These are phyloP conservation scores for Suhomyces taliae DNA, from an alignment of 1,139 yeast species.

Conservation along the genomic window DNA sequence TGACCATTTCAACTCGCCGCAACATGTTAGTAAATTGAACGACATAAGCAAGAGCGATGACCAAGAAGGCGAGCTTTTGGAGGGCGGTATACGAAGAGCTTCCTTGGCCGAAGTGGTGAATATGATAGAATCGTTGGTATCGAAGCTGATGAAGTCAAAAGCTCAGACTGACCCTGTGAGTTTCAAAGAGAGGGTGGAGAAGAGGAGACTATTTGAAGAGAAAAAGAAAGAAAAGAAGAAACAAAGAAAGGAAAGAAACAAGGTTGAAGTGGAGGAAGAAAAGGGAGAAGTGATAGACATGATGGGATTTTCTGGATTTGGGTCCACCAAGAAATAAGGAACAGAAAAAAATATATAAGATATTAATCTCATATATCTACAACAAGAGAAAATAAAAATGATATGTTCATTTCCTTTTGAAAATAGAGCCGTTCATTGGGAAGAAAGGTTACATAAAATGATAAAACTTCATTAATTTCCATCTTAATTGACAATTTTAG, in stretches of 20 bases:
- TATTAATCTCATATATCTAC: too few species aligned
- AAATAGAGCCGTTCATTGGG: too few species aligned
- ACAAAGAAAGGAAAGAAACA: conserved; percentile 13
- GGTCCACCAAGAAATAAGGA: conserved; percentile 25
- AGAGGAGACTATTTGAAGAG: conserved; percentile 43
- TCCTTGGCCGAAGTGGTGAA: conserved; percentile 29
- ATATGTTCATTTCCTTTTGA: too few species aligned
- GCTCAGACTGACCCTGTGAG: conserved; percentile 9
- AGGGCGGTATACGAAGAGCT: conserved; percentile 37
- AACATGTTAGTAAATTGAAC: conserved; percentile 40
- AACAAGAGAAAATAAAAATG: too few species aligned
- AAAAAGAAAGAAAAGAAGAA: conserved; percentile 30
- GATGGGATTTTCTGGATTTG: conserved; percentile 66
- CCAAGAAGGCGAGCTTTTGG: conserved; percentile 33
- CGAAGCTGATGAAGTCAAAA: conserved; percentile 22
- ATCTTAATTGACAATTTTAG: too few species aligned
- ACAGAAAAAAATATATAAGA: too few species aligned
- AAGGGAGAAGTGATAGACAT: conserved; percentile 27
- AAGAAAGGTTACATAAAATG: too few species aligned
- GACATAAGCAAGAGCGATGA: conserved; percentile 19
- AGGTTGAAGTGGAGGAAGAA: conserved; percentile 9
- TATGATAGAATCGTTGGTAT: conserved; percentile 35
- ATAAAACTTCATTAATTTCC: too few species aligned
- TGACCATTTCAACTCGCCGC: conserved; percentile 79
- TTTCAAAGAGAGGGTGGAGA: conserved; percentile 45